Base-by-base conservation (phyloP, 148 eudicot species). In the Hydrangea macrophylla region DNA sequence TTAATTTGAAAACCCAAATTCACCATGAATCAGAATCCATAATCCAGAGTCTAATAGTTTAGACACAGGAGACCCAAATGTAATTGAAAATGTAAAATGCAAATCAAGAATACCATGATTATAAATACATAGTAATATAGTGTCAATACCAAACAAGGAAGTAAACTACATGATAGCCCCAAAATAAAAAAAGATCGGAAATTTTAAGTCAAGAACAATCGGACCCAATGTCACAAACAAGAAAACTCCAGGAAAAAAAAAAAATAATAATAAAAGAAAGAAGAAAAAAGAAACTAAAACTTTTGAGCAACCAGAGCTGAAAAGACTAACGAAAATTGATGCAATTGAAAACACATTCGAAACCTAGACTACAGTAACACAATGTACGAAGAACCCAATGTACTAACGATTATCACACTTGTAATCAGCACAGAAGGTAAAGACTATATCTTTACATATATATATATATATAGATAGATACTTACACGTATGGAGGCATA, bases 401-500 rank as follows among this genome's bases (percentile, higher is more conserved):
- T n/a, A 27, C 31, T 11, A 69, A 35, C 15, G 23, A 30, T 9
- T n/a, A n/a, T 30, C n/a, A 68, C 35, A 31, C n/a, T 39, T 7
- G 55, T 17, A 39, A 5, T 28, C 60, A 33, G 37, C 1, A n/a
- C 7, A 45, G n/a, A 50, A 50, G 30, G 20, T 7, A 42, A 42
- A 42, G 13, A 48, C 17, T 15, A 48, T 18, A 2, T n/a, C n/a
- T n/a, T n/a, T n/a, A n/a, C n/a, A n/a, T n/a, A n/a, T n/a, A n/a
- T n/a, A n/a, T n/a, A n/a, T n/a, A 18, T 11, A 22, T 15, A 63
- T 5, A 36, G 28, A 6, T 7, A 10, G 23, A 44, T 20, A 69
- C 82, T 53, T 50, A 85, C 87, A 84, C 6, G 87, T 83, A 61
- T 85, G 87, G 72, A 88, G 89, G 44, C 87, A 88, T 6, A 83